phyloP scores from a whole-genome alignment of 1,139 yeast species.

The Hyphopichia buzzinii region DNA sequence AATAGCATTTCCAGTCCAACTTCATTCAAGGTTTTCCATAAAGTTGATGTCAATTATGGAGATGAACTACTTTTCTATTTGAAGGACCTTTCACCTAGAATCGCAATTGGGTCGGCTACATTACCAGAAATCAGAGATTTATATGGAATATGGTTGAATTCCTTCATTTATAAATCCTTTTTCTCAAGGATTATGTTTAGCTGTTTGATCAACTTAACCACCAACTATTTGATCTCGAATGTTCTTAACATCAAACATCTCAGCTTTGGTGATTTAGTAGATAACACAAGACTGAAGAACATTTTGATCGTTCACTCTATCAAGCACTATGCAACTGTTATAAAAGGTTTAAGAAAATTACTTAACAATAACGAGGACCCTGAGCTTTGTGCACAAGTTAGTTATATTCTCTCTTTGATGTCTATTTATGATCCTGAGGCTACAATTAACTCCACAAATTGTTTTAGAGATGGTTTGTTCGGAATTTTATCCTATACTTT shows the following conservation, averaged over 20 bases:
- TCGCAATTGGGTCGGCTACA: conserved; percentile 27
- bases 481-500: conserved; percentile 34
- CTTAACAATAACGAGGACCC: conserved; percentile 33
- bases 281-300: conserved; percentile 21
- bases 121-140: conserved; percentile 30
- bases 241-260: conserved; percentile 18
- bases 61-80: conserved; percentile 12
- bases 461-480: conserved; percentile 45
- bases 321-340: conserved; percentile 37
- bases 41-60: conserved; percentile 16
- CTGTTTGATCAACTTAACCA: conserved; percentile 39
- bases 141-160: conserved; percentile 35
- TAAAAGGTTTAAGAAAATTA: conserved; percentile 30
- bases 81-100: conserved; percentile 17
- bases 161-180: conserved; percentile 23
- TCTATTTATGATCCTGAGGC: conserved; percentile 48
- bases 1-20: conserved; percentile 13
- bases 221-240: conserved; percentile 39
- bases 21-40: conserved; percentile 13
- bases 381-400: conserved; percentile 34
- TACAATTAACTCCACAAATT: conserved; percentile 34
- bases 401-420: conserved; percentile 42
- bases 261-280: conserved; percentile 13
- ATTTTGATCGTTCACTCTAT: conserved; percentile 29
- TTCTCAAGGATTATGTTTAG: conserved; percentile 30